Evolutionary conservation across 2,329 filamentous ascomycete species (phyloP).

Genomic region (Dendrostoma leiphaemia): DNA sequence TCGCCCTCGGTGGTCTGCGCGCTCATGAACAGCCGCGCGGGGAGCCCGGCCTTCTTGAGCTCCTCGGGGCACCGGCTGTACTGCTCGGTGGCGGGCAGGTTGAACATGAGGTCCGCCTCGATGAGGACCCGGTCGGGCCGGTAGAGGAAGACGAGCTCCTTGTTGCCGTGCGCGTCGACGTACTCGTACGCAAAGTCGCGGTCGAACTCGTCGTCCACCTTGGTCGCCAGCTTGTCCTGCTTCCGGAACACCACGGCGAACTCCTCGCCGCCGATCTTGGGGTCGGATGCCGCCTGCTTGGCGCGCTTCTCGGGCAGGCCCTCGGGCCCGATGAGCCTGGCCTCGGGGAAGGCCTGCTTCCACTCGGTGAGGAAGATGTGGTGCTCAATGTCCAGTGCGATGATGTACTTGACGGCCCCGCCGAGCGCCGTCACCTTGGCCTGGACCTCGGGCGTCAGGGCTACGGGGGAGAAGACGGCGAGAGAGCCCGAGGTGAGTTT

Average conservation of each 20-base stretch:
- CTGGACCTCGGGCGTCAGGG: conserved; percentile 72
- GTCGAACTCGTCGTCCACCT: conserved; percentile 76
- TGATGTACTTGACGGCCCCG: conserved; percentile 75
- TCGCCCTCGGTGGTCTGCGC: conserved; percentile 62
- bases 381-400: conserved; percentile 88
- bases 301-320: conserved; percentile 81
- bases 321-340: conserved; percentile 78
- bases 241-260: conserved; percentile 69
- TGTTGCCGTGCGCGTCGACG: conserved; percentile 75
- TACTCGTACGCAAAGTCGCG: conserved; percentile 84
- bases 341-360: conserved; percentile 74
- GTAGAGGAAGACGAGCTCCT: conserved; percentile 86
- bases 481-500: conserved; percentile 74
- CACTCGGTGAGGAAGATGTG: conserved; percentile 91
- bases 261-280: conserved; percentile 50
- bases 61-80: conserved; percentile 60
- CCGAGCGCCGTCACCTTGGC: conserved; percentile 62
- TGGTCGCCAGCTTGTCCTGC: conserved; percentile 46
- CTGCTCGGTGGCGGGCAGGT: conserved; percentile 84
- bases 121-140: conserved; percentile 77
- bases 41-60: conserved; percentile 35
- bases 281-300: conserved; percentile 51
- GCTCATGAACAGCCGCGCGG: conserved; percentile 43
- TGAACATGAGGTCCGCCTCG: conserved; percentile 89
- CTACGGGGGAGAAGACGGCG: conserved; percentile 89